phyloP scores from a whole-genome alignment of 106 monocot species.

The Dioscorea alata region DNA sequence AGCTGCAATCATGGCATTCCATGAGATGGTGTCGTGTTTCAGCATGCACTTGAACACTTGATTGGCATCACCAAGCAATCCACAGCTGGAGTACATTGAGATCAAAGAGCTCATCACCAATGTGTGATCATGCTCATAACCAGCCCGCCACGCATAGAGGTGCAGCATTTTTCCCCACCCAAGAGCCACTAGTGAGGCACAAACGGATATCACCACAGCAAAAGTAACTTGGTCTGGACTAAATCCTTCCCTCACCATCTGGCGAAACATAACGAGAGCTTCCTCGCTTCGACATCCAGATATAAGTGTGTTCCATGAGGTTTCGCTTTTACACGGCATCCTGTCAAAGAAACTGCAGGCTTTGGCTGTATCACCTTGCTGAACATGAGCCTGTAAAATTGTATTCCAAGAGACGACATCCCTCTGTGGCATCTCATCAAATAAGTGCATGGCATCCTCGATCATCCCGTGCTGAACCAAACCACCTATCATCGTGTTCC shows the following conservation, averaged over 20 bases:
- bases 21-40: conserved; percentile 41
- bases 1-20: conserved; percentile 64
- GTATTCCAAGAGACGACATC: conserved; percentile 71
- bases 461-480: conserved; percentile 41
- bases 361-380: conserved; percentile 19
- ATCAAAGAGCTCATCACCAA: conserved; percentile 48
- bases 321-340: conserved; percentile 59
- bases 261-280: conserved; percentile 31
- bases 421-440: conserved; percentile 37
- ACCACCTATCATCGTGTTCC: conserved; percentile 78
- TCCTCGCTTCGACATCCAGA: conserved; percentile 31
- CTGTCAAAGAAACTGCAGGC: conserved; percentile 42
- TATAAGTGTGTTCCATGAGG: conserved; percentile 73
- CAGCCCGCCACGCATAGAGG: conserved; percentile 22
- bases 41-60: conserved; percentile 21
- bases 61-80: conserved; percentile 31
- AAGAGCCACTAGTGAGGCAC: conserved; percentile 46
- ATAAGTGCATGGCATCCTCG: conserved; percentile 52
- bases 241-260: conserved; percentile 46
- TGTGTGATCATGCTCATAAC: conserved; percentile 24
- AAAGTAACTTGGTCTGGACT: conserved; percentile 52
- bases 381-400: conserved; percentile 51
- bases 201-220: conserved; percentile 37
- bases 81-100: conserved; percentile 59
- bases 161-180: conserved; percentile 56